These are phyloP conservation scores for Lachnellula suecica DNA, from an alignment of 2,329 filamentous ascomycete genomes.

Conservation along the genomic window DNA sequence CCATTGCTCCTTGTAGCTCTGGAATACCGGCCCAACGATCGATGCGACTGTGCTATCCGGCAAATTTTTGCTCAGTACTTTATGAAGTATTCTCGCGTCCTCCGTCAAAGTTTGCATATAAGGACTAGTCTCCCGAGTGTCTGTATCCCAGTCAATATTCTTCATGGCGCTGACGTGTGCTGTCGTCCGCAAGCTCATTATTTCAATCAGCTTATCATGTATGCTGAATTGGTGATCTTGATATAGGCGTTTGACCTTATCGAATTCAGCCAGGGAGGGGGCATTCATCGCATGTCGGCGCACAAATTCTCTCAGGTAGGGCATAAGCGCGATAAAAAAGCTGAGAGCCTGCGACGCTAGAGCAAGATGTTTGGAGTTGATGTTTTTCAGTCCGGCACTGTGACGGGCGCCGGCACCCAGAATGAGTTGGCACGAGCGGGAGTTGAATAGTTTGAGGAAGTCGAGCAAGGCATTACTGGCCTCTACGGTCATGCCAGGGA, in stretches of 20 bases:
- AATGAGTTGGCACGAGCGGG: constrained; percentile 92
- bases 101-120: constrained; percentile 74
- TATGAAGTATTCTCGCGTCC: constrained; percentile 68
- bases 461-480: constrained; percentile 77
- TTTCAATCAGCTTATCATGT: constrained; percentile 72
- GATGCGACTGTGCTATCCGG: constrained; percentile 61
- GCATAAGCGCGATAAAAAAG: constrained; percentile 83
- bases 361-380: constrained; percentile 92
- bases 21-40: constrained; percentile 71
- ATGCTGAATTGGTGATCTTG: constrained; percentile 72
- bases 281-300: constrained; percentile 67
- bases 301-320: constrained; percentile 88
- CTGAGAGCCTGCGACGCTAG: constrained; percentile 86
- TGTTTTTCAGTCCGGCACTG: constrained; percentile 91
- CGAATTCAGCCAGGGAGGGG: constrained; percentile 48
- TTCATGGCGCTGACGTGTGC: constrained; percentile 64
- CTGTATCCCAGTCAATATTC: constrained; percentile 62
- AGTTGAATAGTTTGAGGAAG: constrained; percentile 92
- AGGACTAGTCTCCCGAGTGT: constrained; percentile 43
- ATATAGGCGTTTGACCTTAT: constrained; percentile 28
- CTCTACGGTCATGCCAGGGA: constrained; percentile 86
- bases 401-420: constrained; percentile 87
- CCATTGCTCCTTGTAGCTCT: constrained; percentile 65
- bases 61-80: constrained; percentile 67
- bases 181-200: constrained; percentile 64